Conservation (phyloP, 148 eudicot genomes). For the Camellia granthamiana region DNA sequence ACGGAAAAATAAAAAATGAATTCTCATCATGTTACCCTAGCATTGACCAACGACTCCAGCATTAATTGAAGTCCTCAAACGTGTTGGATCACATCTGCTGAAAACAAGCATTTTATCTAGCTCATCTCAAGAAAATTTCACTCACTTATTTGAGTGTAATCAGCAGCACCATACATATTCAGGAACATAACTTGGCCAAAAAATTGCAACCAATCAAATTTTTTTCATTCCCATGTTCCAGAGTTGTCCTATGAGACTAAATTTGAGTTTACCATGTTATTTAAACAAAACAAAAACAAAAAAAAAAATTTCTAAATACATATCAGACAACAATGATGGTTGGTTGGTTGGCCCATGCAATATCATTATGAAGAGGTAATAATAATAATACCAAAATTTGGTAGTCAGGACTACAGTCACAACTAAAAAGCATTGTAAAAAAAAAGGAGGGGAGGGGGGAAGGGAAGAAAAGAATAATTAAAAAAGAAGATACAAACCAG, state of each 20-base stretch:
- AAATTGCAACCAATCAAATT: not conserved
- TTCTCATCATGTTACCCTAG: not conserved
- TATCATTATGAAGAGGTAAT: not conserved
- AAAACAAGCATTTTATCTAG: not conserved
- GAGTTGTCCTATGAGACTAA: not conserved
- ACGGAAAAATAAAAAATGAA: too few relatives aligned
- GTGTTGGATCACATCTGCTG: not conserved
- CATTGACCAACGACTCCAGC: not conserved
- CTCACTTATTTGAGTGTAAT: not conserved
- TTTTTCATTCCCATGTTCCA: not conserved
- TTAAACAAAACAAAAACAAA: not conserved
- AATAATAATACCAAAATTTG: constrained; percentile 10
- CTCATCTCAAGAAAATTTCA: not conserved
- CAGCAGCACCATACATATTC: not conserved
- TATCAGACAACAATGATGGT: not conserved
- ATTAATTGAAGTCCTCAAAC: not conserved
- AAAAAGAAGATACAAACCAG: constrained; percentile 10
- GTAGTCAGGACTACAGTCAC: constrained; percentile 15
- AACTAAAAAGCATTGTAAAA: not conserved
- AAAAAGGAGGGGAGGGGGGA: not conserved
- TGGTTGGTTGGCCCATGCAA: not conserved
- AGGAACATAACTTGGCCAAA: constrained; percentile 2
- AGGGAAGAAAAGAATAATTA: not conserved
- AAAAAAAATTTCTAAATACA: not conserved
- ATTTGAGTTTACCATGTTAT: not conserved